A percentile compares a stretch with the other conserved stretches of the same genome.
Evolutionary conservation across 805 yeast species (phyloP).

Genomic region (Candida pseudofarinosa): DNA sequence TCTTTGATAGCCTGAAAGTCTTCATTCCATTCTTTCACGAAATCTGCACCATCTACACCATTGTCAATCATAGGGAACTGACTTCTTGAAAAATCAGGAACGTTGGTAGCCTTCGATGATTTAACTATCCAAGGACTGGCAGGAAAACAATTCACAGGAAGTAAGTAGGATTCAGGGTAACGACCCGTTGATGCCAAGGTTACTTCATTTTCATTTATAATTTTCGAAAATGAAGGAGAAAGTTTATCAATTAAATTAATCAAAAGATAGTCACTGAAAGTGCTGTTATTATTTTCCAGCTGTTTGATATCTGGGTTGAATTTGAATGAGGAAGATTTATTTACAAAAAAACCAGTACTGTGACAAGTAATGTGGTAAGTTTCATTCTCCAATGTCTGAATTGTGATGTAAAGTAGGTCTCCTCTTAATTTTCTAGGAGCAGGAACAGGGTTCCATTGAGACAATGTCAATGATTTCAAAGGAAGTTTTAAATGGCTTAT

Average conservation of each 20-base stretch:
- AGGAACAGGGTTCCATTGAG: slow-evolving; percentile 87
- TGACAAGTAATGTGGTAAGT: slow-evolving; percentile 74
- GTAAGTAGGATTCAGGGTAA: slow-evolving; percentile 52
- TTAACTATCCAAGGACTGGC: slow-evolving; percentile 77
- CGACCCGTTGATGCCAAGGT: slow-evolving; percentile 33
- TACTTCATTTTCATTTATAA: slow-evolving; percentile 49
- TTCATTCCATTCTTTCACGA: slow-evolving; percentile 79
- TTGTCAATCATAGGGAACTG: slow-evolving; percentile 52
- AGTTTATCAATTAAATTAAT: slow-evolving; percentile 56
- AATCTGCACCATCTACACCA: slow-evolving; percentile 58
- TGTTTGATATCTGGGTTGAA: slow-evolving; percentile 63
- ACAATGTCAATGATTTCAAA: slow-evolving; percentile 52
- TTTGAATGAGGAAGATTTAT: slow-evolving; percentile 58
- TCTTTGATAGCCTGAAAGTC: slow-evolving; percentile 83
- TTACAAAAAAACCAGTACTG: slow-evolving; percentile 74
- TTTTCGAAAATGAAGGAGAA: slow-evolving; percentile 59
- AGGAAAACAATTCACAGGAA: slow-evolving; percentile 59
- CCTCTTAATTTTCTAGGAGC: slow-evolving; percentile 60
- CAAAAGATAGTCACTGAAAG: slow-evolving; percentile 46
- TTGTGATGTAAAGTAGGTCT: slow-evolving; percentile 71
- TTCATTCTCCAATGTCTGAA: slow-evolving; percentile 79
- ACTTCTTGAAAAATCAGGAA: slow-evolving; percentile 57
- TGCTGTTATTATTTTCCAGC: slow-evolving; percentile 31
- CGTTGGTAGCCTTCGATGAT: slow-evolving; percentile 12
- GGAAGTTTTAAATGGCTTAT: slow-evolving; percentile 40